Conservation (phyloP, 2,329 filamentous ascomycete genomes). For the Penicillium hordei region DNA sequence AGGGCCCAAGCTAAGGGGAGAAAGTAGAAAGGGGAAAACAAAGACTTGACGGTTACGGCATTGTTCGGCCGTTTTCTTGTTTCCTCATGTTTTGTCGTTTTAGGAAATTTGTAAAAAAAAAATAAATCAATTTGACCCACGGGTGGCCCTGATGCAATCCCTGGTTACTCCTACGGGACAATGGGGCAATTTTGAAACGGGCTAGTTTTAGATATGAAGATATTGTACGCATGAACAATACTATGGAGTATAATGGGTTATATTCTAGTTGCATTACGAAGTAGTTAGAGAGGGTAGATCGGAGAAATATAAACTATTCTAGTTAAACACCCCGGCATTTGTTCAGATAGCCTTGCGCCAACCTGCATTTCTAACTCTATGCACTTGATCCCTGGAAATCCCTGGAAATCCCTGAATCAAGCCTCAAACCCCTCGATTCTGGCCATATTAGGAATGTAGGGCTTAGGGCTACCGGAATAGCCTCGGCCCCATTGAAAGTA, state of each 20-base stretch:
- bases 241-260: not conserved
- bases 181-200: constrained; percentile 3
- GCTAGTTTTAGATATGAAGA: not conserved
- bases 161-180: not conserved
- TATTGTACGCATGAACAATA: not conserved
- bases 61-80: not conserved
- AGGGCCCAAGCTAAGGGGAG: constrained; percentile 9
- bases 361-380: not conserved
- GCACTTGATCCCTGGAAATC: not conserved
- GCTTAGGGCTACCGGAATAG: constrained; percentile 24
- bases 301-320: not conserved
- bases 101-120: not conserved
- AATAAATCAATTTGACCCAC: constrained; percentile 3
- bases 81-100: constrained; percentile 6
- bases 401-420: not conserved
- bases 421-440: not conserved
- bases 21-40: not conserved
- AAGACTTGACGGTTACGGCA: not conserved
- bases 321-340: not conserved
- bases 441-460: constrained; percentile 18
- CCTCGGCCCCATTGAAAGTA: constrained; percentile 9
- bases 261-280: not conserved
- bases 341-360: not conserved
- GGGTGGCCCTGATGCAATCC: constrained; percentile 9
- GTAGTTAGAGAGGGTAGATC: not conserved